A percentile compares a stretch with the other conserved stretches of the same genome.
phyloP scores from a whole-genome alignment of 2,329 filamentous ascomycete genomes.

The Claviceps monticola region DNA sequence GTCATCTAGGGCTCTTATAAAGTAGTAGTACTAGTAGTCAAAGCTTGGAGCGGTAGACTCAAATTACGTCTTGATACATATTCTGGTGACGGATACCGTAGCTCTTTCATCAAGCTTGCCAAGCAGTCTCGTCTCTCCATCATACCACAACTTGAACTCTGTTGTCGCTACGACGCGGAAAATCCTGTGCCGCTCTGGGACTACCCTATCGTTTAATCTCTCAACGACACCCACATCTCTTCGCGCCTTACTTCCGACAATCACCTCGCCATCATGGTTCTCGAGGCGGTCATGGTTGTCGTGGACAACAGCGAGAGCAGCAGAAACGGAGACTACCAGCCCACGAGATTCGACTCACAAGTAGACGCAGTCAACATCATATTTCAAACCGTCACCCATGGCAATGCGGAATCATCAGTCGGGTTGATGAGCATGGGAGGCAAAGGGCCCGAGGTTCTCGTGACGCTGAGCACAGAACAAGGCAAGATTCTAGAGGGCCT shows the following conservation, averaged over 20 bases:
- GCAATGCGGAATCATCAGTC: constrained; percentile 92
- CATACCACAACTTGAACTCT: not conserved
- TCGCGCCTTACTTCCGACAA: not conserved
- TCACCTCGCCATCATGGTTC: constrained; percentile 62
- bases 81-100: not conserved
- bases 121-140: constrained; percentile 3
- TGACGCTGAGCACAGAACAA: constrained; percentile 89
- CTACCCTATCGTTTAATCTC: too few relatives aligned
- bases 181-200: not conserved
- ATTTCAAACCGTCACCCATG: constrained; percentile 89
- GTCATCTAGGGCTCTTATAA: accelerated
- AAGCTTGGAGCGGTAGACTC: constrained; percentile 18
- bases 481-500: constrained; percentile 89
- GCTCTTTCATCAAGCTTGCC: constrained; percentile 4
- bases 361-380: constrained; percentile 88
- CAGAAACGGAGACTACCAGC: constrained; percentile 86
- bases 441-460: constrained; percentile 91
- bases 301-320: constrained; percentile 99
- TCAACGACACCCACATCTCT: not conserved
- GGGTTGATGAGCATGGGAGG: constrained; percentile 98
- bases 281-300: constrained; percentile 99
- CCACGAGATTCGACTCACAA: constrained; percentile 92
- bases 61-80: constrained; percentile 24
- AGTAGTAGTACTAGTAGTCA: constrained; percentile 10
- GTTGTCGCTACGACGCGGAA: not conserved